phyloP scores from a whole-genome alignment of 169 alveolate genomes.

The Gregarina niphandrodes region DNA sequence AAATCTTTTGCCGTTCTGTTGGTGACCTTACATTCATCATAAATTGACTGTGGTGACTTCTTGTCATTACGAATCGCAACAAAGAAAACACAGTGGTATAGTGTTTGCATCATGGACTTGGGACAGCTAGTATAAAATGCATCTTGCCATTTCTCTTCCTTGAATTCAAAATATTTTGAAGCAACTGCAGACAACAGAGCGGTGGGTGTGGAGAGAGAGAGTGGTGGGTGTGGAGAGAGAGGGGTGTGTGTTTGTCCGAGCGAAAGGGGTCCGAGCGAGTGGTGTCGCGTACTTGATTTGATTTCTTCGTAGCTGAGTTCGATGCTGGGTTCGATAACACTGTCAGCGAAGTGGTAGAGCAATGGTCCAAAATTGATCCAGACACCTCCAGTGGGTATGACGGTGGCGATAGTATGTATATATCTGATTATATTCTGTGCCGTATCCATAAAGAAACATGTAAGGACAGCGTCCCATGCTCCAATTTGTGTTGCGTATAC shows the following conservation, averaged over 20 bases:
- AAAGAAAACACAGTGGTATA: conserved; percentile 57
- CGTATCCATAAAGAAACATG: conserved; percentile 88
- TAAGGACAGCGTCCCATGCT: conserved; percentile 70
- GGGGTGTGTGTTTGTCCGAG: too few relatives aligned
- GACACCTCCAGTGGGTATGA: conserved; percentile 60
- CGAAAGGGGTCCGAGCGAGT: conserved; percentile 1
- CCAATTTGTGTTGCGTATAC: conserved; percentile 33
- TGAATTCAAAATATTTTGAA: conserved; percentile 43
- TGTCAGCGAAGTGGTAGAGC: conserved; percentile 79
- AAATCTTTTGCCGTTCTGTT: too few relatives aligned
- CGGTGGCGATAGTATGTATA: conserved; percentile 67
- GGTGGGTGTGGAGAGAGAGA: background rate
- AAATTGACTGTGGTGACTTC: too few relatives aligned
- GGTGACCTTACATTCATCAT: too few relatives aligned
- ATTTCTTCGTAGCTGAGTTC: conserved; percentile 81
- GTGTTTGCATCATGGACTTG: conserved; percentile 56
- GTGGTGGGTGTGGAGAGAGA: background rate
- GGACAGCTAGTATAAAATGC: conserved; percentile 54
- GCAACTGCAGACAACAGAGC: conserved; percentile 19
- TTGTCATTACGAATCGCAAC: conserved; percentile 47
- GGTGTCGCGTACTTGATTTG: conserved; percentile 1
- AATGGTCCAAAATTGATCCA: conserved; percentile 95
- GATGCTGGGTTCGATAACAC: conserved; percentile 53
- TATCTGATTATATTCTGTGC: conserved; percentile 80
- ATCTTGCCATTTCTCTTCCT: conserved; percentile 45